Evolutionary conservation across 2,329 filamentous ascomycete genomes (phyloP).

Genomic region (Colletotrichum musicola): DNA sequence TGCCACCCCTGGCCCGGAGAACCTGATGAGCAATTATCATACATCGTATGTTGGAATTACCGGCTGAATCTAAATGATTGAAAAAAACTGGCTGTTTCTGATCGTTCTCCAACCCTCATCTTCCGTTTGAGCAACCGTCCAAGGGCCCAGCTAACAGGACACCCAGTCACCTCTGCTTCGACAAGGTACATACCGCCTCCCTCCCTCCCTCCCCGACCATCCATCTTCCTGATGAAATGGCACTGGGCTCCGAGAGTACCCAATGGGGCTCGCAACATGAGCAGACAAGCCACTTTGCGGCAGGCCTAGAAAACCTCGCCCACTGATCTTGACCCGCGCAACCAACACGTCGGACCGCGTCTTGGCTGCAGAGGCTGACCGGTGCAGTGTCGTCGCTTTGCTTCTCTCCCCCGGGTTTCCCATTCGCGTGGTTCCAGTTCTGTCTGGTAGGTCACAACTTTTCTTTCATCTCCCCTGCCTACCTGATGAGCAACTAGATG

Average conservation of each 20-base stretch:
- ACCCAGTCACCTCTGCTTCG: conserved; percentile 39
- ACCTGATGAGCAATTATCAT: conserved; percentile 74
- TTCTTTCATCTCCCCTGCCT: conserved; percentile 46
- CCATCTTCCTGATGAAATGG: conserved; percentile 81
- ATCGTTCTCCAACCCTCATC: conserved; percentile 55
- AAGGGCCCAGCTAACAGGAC: conserved; percentile 48
- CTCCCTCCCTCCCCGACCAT: conserved; percentile 36
- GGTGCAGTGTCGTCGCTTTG: not conserved
- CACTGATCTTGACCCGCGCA: conserved; percentile 74
- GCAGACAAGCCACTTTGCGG: conserved; percentile 90
- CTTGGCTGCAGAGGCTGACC: conserved; percentile 21
- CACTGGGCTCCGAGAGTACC: conserved; percentile 93
- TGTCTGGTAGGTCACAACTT: conserved; percentile 31
- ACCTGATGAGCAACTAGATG: conserved; percentile 66
- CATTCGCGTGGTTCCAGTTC: not conserved
- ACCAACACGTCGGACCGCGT: conserved; percentile 16
- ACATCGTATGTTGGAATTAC: conserved; percentile 92
- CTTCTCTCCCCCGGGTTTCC: not conserved
- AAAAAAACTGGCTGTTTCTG: conserved; percentile 91
- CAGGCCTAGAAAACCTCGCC: conserved; percentile 99
- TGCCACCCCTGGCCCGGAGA: conserved; percentile 24
- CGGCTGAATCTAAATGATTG: conserved; percentile 85
- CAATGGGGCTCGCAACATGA: conserved; percentile 67
- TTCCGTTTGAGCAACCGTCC: not conserved
- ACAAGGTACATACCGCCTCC: conserved; percentile 41